phyloP scores from a whole-genome alignment of 257 asterid genomes.

The Voacanga thouarsii region DNA sequence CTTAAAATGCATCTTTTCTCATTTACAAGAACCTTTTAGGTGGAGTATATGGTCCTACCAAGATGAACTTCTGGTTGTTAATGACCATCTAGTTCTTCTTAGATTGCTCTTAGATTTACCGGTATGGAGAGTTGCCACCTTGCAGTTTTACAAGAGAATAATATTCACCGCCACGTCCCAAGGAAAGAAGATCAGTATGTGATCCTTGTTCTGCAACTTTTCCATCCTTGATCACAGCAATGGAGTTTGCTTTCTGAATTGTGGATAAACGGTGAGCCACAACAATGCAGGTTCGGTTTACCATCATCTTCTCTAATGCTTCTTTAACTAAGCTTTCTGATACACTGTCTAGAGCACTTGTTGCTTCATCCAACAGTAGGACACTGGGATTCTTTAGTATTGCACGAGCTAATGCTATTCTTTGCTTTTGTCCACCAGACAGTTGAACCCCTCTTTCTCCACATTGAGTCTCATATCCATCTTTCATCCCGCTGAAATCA shows the following conservation, averaged over 20 bases:
- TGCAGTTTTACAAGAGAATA: conserved; percentile 54
- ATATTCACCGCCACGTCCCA: conserved; percentile 55
- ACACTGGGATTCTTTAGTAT: conserved; percentile 67
- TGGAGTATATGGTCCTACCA: background rate
- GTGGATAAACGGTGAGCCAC: conserved; percentile 81
- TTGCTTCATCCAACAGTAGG: conserved; percentile 71
- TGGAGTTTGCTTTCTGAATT: conserved; percentile 62
- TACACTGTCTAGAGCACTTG: conserved; percentile 73
- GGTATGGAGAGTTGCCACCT: conserved; percentile 42
- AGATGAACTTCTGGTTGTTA: background rate
- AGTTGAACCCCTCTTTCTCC: conserved; percentile 78
- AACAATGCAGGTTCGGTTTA: conserved; percentile 57
- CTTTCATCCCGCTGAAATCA: conserved; percentile 65
- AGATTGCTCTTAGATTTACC: conserved; percentile 13
- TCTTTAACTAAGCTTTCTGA: conserved; percentile 80
- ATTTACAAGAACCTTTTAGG: background rate
- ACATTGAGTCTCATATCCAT: conserved; percentile 69
- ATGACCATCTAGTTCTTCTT: background rate
- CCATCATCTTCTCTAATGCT: conserved; percentile 76
- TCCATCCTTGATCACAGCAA: conserved; percentile 72
- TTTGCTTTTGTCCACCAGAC: conserved; percentile 80
- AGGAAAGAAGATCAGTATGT: conserved; percentile 57
- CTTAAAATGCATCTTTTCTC: background rate
- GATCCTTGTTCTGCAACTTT: conserved; percentile 70
- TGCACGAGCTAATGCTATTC: conserved; percentile 80